Evolutionary conservation across 345 rosid genomes (phyloP), one percentile per base, ranked within the genome.

Genomic region (Pelargonium nanum): DNA sequence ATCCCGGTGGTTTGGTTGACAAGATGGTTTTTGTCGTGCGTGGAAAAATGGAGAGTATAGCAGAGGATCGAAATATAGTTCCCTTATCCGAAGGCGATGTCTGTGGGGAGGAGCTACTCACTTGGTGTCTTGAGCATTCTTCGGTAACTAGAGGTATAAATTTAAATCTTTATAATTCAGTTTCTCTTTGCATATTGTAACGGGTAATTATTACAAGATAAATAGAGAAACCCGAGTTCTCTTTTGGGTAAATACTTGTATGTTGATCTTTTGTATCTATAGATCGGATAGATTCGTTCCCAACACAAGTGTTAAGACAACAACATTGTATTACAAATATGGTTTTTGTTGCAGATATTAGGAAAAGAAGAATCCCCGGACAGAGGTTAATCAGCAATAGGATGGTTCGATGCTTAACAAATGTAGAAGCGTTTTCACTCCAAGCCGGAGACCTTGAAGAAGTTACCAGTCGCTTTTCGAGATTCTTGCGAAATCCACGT

Each of bases 21-120:
- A 86, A 83, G 81, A 84, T 91, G 96, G 72, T 86, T 34, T 91
- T 91, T 64, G 80, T 91, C 53, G 96, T 88, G 64, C 89, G 92
- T 6, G 98, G 98, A 62, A 79, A 80, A 68, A 72, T 91, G 78
- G 85, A 77, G 68, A 91, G 88, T 61, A 65, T 69, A 21, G 92
- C 78, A 65, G 90, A 80, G 40, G 88, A 83, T 34, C 81, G 85
- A 5, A 76, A 66, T 44, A 25, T 20, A 19, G 59, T 65, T 8
- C 65, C 76, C 6, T 74, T 91, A 62, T 76, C 74, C 0, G 95
- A 84, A 65, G 98, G 98, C 17, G 85, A 81, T 60, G 87, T 79
- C 44, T 84, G 88, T 22, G 96, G 96, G 10, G 98, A 91, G 72
- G 98, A 91, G 70, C 98, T 91, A 12, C 84, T 91, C 58, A 76